Evolutionary conservation across 1,284 basidiomycete genomes (phyloP), one percentile per base, ranked within the genome.

Genomic region (Xerocomus nothofagi): DNA sequence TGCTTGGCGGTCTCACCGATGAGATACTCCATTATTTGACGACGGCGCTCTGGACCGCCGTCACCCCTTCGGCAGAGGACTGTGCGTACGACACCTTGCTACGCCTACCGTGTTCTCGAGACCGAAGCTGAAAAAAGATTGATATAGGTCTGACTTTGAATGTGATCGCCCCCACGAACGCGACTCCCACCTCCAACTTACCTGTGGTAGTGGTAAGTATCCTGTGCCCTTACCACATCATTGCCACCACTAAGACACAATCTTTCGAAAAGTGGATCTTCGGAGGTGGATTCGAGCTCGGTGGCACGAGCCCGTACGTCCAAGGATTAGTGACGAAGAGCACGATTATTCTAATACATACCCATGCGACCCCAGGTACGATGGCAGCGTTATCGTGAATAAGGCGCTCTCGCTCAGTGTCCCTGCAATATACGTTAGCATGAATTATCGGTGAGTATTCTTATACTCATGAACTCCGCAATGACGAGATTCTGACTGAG

Each of bases 91-190:
- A 29, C 32, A 32, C 6, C 10, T 12, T 7, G 33, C 30, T 17
- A 18, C 10, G 4, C 6, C 1, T 24, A 6, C 1, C 11, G n/a
- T 4, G 6, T 20, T 33, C 18, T 39, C 5, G 12, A 1, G 8
- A n/a, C 11, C 4, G 3, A 17, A 2, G 6, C 32, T 53, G 10
- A 49, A n/a, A n/a, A 18, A 27, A n/a, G 2, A 24, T 5, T 39
- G 18, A 15, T 7, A 6, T 61, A 71, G 79, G 78, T 55, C 59
- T 80, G 17, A 70, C 69, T 23, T 39, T 79, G 45, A 80, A 79
- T 51, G 67, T 81, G 9, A 57, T 71, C 24, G 63, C 62, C 1
- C 71, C 75, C 1, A 50, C 55, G 3, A 53, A 47, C 10, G 50
- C 61, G 1, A 53, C 51, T 0, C 42, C 59, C 2, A 40, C 34